Evolutionary conservation across 2,329 filamentous ascomycete genomes (phyloP).

Genomic region (Ophiostoma angusticollis): DNA sequence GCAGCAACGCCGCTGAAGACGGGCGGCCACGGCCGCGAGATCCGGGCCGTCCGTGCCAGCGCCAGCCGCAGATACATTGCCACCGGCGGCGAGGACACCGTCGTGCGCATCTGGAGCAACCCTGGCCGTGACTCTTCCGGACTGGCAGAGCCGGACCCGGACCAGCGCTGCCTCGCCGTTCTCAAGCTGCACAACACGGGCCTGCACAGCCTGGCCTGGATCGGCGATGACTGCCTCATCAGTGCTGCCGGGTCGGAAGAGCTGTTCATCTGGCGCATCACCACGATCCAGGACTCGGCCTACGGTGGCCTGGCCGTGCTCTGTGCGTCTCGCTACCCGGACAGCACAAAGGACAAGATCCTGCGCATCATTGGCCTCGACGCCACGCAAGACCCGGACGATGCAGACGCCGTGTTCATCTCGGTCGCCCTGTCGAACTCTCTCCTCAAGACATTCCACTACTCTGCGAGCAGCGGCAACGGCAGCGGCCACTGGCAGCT

Average conservation of each 20-base stretch:
- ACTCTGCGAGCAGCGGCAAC: constrained; percentile 19
- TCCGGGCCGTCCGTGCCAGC: constrained; percentile 39
- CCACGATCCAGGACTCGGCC: constrained; percentile 31
- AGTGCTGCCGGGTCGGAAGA: constrained; percentile 83
- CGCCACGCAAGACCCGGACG: background rate
- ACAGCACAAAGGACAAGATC: constrained; percentile 43
- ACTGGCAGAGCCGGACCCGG: background rate
- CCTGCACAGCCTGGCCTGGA: constrained; percentile 70
- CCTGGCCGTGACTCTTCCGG: constrained; percentile 12
- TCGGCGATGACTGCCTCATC: constrained; percentile 55
- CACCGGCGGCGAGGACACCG: constrained; percentile 62
- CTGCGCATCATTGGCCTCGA: constrained; percentile 52
- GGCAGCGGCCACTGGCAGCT: constrained; percentile 32
- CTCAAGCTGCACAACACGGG: constrained; percentile 72
- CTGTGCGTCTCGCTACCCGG: constrained; percentile 41
- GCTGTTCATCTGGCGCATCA: constrained; percentile 70
- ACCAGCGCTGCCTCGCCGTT: constrained; percentile 42
- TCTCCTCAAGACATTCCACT: constrained; percentile 49
- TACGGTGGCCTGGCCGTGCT: constrained; percentile 40
- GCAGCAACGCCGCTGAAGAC: constrained; percentile 39
- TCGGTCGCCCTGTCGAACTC: constrained; percentile 78
- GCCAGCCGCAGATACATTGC: constrained; percentile 29
- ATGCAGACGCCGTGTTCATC: constrained; percentile 37
- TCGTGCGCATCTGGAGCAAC: constrained; percentile 59
- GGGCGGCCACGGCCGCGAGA: constrained; percentile 78